phyloP scores from a whole-genome alignment of 345 rosid genomes.

The Toxicodendron radicans region DNA sequence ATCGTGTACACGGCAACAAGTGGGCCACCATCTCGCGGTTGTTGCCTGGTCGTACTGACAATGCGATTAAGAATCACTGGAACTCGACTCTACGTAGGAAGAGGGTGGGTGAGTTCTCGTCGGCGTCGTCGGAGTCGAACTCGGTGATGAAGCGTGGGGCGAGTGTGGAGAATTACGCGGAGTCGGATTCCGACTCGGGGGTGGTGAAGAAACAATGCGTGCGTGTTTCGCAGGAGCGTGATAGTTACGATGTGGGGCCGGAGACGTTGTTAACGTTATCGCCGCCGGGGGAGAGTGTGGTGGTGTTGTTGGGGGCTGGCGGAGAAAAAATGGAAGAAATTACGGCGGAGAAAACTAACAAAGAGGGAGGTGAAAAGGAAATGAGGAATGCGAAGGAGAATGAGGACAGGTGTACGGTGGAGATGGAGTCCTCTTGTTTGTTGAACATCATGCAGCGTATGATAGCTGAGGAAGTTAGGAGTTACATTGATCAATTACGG shows the following conservation, averaged over 20 bases:
- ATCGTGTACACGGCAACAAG: conserved; percentile 56
- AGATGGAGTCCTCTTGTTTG: conserved; percentile 36
- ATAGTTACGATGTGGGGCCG: conserved; percentile 21
- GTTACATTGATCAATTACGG: conserved; percentile 39
- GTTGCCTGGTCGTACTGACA: conserved; percentile 67
- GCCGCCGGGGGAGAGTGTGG: conserved; percentile 41
- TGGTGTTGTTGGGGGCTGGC: neutral
- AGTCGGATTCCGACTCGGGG: conserved; percentile 28
- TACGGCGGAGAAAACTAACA: neutral
- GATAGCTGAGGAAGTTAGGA: conserved; percentile 57
- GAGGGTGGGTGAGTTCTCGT: conserved; percentile 24
- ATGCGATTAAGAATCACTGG: conserved; percentile 72
- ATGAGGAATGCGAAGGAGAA: neutral
- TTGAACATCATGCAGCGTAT: conserved; percentile 47
- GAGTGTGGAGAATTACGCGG: conserved; percentile 17
- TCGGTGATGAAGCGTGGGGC: conserved; percentile 25
- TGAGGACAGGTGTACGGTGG: conserved; percentile 5
- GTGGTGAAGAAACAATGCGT: conserved; percentile 33
- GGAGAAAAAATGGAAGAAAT: conserved; percentile 15
- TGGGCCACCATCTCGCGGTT: conserved; percentile 72
- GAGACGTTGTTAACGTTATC: conserved; percentile 46
- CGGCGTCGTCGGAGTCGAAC: conserved; percentile 37
- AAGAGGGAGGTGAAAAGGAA: neutral
- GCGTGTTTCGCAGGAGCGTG: conserved; percentile 19
- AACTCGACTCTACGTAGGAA: conserved; percentile 55